A percentile compares a stretch with the other conserved stretches of the same genome.
phyloP scores from a whole-genome alignment of 176 grass and related monocot genomes.

The Paspalum notatum region DNA sequence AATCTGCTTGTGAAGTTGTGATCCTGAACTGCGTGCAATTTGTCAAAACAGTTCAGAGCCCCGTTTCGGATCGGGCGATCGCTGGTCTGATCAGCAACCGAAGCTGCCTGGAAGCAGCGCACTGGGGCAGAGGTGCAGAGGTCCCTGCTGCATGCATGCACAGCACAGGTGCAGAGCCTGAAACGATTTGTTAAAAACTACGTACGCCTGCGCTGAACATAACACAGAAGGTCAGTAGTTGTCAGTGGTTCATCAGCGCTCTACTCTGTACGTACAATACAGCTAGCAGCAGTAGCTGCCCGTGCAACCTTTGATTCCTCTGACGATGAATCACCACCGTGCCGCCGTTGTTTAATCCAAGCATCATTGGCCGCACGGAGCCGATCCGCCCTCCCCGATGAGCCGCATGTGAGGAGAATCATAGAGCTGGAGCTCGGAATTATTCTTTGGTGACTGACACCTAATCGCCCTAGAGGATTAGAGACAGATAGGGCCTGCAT shows the following conservation, averaged over 20 bases:
- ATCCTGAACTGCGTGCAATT: neutral
- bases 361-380: constrained; percentile 25
- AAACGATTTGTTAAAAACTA: neutral
- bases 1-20: neutral
- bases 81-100: constrained; percentile 3
- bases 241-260: constrained; percentile 11
- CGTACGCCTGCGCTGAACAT: neutral
- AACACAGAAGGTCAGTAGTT: constrained; percentile 5
- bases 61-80: constrained; percentile 5
- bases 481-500: constrained; percentile 29
- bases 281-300: constrained; percentile 10
- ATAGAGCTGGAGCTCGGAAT: constrained; percentile 38
- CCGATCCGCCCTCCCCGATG: constrained; percentile 36
- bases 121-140: neutral
- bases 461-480: constrained; percentile 43
- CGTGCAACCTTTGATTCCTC: constrained; percentile 43
- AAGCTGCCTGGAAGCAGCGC: constrained; percentile 42
- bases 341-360: constrained; percentile 38
- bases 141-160: neutral
- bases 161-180: constrained; percentile 15
- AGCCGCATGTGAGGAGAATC: constrained; percentile 58
- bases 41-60: constrained; percentile 20
- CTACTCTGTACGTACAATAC: neutral
- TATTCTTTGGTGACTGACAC: constrained; percentile 40
- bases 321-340: constrained; percentile 18